Conservation (phyloP, 306 rosid species). For the Cucurbita moschata region DNA sequence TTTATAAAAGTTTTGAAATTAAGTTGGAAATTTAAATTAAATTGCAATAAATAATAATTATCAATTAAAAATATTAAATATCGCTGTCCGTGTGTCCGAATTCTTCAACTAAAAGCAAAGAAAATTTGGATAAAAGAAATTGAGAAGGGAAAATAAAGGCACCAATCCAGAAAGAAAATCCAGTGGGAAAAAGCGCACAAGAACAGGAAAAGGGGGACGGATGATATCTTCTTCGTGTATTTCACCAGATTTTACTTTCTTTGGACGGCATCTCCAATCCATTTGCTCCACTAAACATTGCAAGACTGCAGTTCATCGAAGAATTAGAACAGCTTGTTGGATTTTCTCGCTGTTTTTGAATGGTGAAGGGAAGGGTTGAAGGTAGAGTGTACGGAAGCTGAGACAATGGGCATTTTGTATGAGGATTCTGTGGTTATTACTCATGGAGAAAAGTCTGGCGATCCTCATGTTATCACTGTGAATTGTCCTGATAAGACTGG, state of each 20-base stretch:
- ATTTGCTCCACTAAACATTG: background rate
- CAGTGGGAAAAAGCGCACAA: background rate
- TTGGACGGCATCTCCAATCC: background rate
- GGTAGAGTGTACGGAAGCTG: background rate
- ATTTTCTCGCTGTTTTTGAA: background rate
- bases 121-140: background rate
- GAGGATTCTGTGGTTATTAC: conserved; percentile 36
- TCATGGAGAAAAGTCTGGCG: conserved; percentile 23
- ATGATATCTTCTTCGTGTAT: background rate
- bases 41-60: too few relatives aligned
- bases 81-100: too few relatives aligned
- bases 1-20: too few relatives aligned
- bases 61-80: too few relatives aligned
- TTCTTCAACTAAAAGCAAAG: too few relatives aligned
- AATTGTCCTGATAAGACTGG: conserved; percentile 56
- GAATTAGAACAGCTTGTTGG: background rate
- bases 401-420: conserved; percentile 24
- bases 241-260: background rate
- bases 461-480: conserved; percentile 37
- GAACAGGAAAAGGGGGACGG: background rate
- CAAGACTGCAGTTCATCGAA: background rate
- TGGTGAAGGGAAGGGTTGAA: conserved; percentile 1
- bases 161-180: background rate
- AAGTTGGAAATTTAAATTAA: too few relatives aligned
- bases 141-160: background rate